Evolutionary conservation across 108 stramenopile species (phyloP).

Genomic region (Cyclotella baltica): DNA sequence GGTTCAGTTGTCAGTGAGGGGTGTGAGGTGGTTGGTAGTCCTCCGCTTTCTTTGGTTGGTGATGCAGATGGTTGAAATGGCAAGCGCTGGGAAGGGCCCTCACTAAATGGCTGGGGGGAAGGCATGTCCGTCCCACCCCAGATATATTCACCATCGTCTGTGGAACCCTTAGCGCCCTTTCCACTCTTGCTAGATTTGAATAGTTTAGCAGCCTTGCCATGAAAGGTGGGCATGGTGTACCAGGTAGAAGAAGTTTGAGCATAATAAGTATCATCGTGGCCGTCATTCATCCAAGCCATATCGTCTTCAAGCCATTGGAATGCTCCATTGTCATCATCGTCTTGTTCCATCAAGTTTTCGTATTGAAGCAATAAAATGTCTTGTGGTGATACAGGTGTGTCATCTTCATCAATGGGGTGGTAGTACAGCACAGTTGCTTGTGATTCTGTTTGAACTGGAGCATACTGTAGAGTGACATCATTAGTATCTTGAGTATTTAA

Average conservation of each 20-base stretch:
- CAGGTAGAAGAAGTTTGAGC: not conserved
- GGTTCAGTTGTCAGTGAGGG: not conserved
- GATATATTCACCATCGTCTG: not conserved
- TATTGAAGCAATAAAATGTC: not conserved
- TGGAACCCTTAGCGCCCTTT: not conserved
- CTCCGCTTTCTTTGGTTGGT: not conserved
- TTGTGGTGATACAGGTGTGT: not conserved
- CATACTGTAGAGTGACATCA: not conserved
- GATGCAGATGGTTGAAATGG: not conserved
- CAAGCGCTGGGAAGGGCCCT: not conserved
- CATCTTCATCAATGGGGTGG: not conserved
- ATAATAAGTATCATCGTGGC: not conserved
- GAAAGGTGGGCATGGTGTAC: not conserved
- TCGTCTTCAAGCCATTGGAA: conserved; percentile 12
- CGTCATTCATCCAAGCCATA: not conserved
- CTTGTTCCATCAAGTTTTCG: not conserved
- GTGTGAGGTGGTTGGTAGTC: not conserved
- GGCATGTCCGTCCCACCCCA: not conserved
- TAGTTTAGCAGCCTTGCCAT: not conserved
- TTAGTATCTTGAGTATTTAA: not conserved
- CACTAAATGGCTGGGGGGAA: not conserved
- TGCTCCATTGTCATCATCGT: not conserved
- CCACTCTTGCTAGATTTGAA: conserved; percentile 2
- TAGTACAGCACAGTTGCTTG: not conserved
- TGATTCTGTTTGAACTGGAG: not conserved